Evolutionary conservation across 1,284 basidiomycete species (phyloP).

Genomic region (Ceratobasidium sp.): DNA sequence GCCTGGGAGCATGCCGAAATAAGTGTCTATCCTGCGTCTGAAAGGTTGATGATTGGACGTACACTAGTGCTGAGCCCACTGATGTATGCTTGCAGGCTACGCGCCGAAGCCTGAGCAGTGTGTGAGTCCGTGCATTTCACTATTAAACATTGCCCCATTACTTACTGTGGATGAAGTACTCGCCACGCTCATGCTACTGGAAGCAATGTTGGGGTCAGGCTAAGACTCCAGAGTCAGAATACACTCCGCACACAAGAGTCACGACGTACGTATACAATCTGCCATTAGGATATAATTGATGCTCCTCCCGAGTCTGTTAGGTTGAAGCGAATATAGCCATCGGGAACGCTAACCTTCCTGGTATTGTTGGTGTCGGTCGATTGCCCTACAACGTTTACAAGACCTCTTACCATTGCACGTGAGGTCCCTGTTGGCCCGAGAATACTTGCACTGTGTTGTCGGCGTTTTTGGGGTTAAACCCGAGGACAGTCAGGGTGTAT

Average conservation of each 20-base stretch:
- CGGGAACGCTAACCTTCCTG: constrained; percentile 7
- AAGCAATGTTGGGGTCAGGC: background rate
- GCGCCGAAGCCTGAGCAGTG: background rate
- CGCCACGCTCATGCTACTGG: background rate
- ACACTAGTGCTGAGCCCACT: background rate
- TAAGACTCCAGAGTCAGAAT: background rate
- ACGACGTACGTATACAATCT: constrained; percentile 10
- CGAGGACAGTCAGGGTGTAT: constrained; percentile 8
- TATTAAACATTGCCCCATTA: background rate
- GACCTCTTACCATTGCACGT: constrained; percentile 10
- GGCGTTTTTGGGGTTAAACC: background rate
- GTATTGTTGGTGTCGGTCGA: background rate
- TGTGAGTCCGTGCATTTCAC: background rate
- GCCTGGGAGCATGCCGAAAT: background rate
- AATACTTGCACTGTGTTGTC: background rate
- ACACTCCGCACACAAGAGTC: background rate
- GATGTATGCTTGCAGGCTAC: constrained; percentile 3
- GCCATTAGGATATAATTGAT: constrained; percentile 9
- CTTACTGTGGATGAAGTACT: constrained; percentile 2
- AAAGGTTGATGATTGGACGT: background rate
- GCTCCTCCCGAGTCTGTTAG: background rate
- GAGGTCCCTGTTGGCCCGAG: background rate
- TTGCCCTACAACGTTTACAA: background rate
- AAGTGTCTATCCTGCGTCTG: background rate
- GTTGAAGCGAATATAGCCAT: constrained; percentile 18